Conservation (phyloP, 2,329 filamentous ascomycete genomes). For the Nemania abortiva region DNA sequence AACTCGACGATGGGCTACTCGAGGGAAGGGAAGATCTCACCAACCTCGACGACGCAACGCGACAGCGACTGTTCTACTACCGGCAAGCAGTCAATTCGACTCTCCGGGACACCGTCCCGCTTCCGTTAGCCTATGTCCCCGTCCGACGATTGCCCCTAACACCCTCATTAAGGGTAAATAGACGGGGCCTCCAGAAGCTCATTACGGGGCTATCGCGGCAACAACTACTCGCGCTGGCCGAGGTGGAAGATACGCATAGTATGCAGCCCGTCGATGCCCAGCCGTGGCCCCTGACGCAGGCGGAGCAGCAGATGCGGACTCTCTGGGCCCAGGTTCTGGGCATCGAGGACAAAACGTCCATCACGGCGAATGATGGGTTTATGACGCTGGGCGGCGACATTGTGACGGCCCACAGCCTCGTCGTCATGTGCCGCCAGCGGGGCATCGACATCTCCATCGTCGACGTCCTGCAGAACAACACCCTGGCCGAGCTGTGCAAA, state of each 20-base stretch:
- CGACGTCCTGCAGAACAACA: slow-evolving; percentile 57
- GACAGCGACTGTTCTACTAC: slow-evolving; percentile 58
- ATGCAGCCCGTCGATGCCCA: slow-evolving; percentile 56
- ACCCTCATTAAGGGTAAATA: slow-evolving; percentile 63
- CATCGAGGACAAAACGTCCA: slow-evolving; percentile 53
- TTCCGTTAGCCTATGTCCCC: slow-evolving; percentile 64
- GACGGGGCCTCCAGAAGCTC: slow-evolving; percentile 60
- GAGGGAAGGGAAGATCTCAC: slow-evolving; percentile 55
- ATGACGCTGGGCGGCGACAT: slow-evolving; percentile 61
- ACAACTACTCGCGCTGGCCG: slow-evolving; percentile 58
- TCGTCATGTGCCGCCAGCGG: slow-evolving; percentile 59
- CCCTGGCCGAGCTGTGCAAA: slow-evolving; percentile 61
- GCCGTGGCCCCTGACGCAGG: slow-evolving; percentile 61
- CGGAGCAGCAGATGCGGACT: slow-evolving; percentile 61
- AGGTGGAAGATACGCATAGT: slow-evolving; percentile 54
- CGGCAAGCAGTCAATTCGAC: slow-evolving; percentile 59
- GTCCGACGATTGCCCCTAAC: slow-evolving; percentile 63
- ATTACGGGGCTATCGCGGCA: slow-evolving; percentile 57
- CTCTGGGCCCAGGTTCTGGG: slow-evolving; percentile 62
- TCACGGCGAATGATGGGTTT: slow-evolving; percentile 60
- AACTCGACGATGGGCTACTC: slow-evolving; percentile 58
- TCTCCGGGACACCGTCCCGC: slow-evolving; percentile 56
- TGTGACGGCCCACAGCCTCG: slow-evolving; percentile 59
- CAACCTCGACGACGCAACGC: slow-evolving; percentile 55
- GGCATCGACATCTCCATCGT: slow-evolving; percentile 57